Conservation (phyloP, 1,284 basidiomycete genomes). For the Ustilago hordei region DNA sequence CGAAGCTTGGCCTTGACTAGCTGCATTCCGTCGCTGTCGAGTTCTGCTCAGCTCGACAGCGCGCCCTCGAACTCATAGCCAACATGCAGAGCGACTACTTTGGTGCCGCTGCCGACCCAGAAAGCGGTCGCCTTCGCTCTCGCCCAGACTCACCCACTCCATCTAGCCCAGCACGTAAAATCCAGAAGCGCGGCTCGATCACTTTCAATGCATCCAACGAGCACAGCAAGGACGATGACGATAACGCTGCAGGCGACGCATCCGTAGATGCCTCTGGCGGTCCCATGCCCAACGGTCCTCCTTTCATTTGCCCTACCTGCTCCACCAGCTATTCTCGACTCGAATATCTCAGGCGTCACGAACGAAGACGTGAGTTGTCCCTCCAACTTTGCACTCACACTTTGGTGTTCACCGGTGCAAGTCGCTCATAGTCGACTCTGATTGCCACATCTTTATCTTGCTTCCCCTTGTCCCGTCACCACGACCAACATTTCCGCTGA, state of each 20-base stretch:
- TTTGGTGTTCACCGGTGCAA: neutral
- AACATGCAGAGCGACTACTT: constrained; percentile 51
- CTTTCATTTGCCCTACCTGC: constrained; percentile 67
- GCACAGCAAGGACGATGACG: constrained; percentile 23
- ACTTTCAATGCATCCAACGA: constrained; percentile 37
- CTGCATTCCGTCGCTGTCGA: neutral
- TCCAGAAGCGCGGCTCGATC: constrained; percentile 40
- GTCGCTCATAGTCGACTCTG: neutral
- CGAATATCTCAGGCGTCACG: constrained; percentile 67
- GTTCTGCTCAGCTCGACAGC: neutral
- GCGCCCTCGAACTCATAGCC: neutral
- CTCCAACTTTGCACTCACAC: neutral
- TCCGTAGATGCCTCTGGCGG: constrained; percentile 25
- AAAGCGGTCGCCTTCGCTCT: constrained; percentile 33
- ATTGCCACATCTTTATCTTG: neutral
- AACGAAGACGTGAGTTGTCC: constrained; percentile 59
- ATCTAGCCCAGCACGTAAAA: constrained; percentile 38
- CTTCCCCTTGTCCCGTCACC: neutral
- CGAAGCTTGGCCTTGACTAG: neutral
- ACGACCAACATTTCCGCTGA: neutral
- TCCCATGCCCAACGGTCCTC: constrained; percentile 57
- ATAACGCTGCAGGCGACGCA: constrained; percentile 18
- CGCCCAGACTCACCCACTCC: constrained; percentile 38
- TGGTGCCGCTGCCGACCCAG: constrained; percentile 39
- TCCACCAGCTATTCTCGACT: constrained; percentile 67